A percentile compares a stretch with the other conserved stretches of the same genome.
Evolutionary conservation across 2,329 filamentous ascomycete species (phyloP).

Genomic region (Fusarium nelsonii): DNA sequence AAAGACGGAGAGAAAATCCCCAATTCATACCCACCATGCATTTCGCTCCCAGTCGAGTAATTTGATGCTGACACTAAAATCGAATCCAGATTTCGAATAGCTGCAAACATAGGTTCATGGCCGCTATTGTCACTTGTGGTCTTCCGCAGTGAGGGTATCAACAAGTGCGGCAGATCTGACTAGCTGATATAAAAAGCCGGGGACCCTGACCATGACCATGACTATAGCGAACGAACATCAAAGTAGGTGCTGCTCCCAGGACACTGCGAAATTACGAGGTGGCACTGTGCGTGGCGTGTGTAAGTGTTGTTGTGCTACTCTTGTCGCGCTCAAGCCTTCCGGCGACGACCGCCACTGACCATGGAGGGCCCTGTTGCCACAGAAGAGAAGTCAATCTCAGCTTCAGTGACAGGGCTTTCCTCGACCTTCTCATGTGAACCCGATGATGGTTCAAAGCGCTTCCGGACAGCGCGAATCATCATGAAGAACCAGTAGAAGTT

Average conservation of each 20-base stretch:
- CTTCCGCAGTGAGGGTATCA: neutral
- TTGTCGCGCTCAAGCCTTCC: slow-evolving; percentile 48
- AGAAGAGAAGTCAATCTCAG: slow-evolving; percentile 49
- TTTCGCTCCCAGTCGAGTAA: neutral
- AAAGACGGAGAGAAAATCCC: neutral
- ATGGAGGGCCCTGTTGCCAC: slow-evolving; percentile 48
- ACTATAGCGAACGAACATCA: neutral
- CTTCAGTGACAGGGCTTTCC: slow-evolving; percentile 45
- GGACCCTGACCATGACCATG: too few species aligned
- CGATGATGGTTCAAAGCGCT: slow-evolving; percentile 73
- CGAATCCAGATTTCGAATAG: neutral
- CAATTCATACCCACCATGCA: neutral
- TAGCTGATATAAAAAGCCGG: neutral
- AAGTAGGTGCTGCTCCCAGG: neutral
- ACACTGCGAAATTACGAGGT: neutral
- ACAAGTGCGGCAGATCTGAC: neutral
- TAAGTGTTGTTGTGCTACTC: neutral
- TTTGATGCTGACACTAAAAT: neutral
- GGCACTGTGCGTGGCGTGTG: neutral
- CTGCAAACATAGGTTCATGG: neutral
- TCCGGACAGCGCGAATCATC: slow-evolving; percentile 84
- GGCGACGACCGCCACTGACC: slow-evolving; percentile 42
- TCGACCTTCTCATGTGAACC: slow-evolving; percentile 50
- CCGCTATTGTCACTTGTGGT: neutral
- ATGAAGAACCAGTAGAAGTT: slow-evolving; percentile 90